phyloP scores from a whole-genome alignment of 2,329 filamentous ascomycete genomes.

The Neonectria neomacrospora region DNA sequence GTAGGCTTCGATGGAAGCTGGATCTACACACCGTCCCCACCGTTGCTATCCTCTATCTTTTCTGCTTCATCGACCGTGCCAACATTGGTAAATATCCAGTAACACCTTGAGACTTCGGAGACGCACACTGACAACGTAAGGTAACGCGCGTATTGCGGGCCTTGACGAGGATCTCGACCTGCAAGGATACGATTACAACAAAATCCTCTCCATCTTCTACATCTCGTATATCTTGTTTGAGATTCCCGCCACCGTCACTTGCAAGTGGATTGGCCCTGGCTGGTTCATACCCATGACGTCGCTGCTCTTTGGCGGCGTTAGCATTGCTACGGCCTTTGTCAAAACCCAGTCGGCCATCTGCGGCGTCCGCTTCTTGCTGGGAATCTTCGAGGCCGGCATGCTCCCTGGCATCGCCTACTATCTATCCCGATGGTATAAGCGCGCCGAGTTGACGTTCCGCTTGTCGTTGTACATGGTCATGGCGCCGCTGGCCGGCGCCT shows the following conservation, averaged over 20 bases:
- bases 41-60: slow-evolving; percentile 73
- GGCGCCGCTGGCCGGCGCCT: slow-evolving; percentile 73
- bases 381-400: slow-evolving; percentile 73
- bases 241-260: slow-evolving; percentile 70
- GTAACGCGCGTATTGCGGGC: slow-evolving; percentile 66
- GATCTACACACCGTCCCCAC: slow-evolving; percentile 74
- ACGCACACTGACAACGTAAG: slow-evolving; percentile 23
- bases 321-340: slow-evolving; percentile 70
- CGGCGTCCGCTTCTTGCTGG: slow-evolving; percentile 70
- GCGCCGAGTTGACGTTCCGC: slow-evolving; percentile 71
- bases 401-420: slow-evolving; percentile 75
- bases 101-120: neutral
- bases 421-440: slow-evolving; percentile 70
- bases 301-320: slow-evolving; percentile 67
- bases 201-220: slow-evolving; percentile 71
- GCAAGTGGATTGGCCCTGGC: slow-evolving; percentile 73
- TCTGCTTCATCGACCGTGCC: slow-evolving; percentile 80
- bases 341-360: slow-evolving; percentile 58
- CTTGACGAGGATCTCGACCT: slow-evolving; percentile 66
- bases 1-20: slow-evolving; percentile 69
- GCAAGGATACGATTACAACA: slow-evolving; percentile 71
- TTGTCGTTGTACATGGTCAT: slow-evolving; percentile 73
- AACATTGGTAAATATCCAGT: slow-evolving; percentile 68
- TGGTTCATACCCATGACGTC: slow-evolving; percentile 71
- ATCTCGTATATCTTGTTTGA: slow-evolving; percentile 74